phyloP scores from a whole-genome alignment of 345 rosid species.

The Excoecaria agallocha region DNA sequence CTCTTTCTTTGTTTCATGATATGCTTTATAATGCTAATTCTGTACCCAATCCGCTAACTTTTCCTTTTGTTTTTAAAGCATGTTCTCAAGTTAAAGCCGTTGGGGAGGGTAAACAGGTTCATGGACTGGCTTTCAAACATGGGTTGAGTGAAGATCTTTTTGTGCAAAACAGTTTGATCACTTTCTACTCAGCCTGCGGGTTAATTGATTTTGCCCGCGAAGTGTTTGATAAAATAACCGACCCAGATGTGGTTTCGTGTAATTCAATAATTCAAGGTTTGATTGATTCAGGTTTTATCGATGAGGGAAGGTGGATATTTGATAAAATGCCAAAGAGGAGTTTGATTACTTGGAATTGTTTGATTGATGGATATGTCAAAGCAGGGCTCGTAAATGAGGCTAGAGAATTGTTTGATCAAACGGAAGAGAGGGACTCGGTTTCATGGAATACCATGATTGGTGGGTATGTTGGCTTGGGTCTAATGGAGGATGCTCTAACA shows the following conservation, averaged over 20 bases:
- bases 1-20: slow-evolving; percentile 11
- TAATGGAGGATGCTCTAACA: slow-evolving; percentile 12
- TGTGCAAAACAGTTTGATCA: slow-evolving; percentile 20
- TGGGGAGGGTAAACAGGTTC: slow-evolving; percentile 15
- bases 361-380: slow-evolving; percentile 17
- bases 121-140: slow-evolving; percentile 18
- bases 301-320: slow-evolving; percentile 10
- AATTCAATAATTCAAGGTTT: slow-evolving; percentile 15
- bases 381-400: slow-evolving; percentile 9
- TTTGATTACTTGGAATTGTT: slow-evolving; percentile 25
- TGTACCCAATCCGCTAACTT: slow-evolving; percentile 14
- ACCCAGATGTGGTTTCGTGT: slow-evolving; percentile 16
- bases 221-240: slow-evolving; percentile 14
- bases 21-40: slow-evolving; percentile 13
- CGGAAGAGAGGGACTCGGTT: slow-evolving; percentile 5
- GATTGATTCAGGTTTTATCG: slow-evolving; percentile 9
- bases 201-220: slow-evolving; percentile 1
- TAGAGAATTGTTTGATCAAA: slow-evolving; percentile 15
- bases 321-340: slow-evolving; percentile 18
- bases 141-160: slow-evolving; percentile 21
- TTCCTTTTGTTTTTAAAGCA: slow-evolving; percentile 18
- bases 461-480: slow-evolving; percentile 13
- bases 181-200: slow-evolving; percentile 9
- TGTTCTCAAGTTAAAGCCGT: slow-evolving; percentile 15
- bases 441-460: slow-evolving; percentile 24